These are phyloP conservation scores for Lichtheimia hyalospora DNA, from an alignment of 371 early-diverging fungal genomes.

Conservation along the genomic window DNA sequence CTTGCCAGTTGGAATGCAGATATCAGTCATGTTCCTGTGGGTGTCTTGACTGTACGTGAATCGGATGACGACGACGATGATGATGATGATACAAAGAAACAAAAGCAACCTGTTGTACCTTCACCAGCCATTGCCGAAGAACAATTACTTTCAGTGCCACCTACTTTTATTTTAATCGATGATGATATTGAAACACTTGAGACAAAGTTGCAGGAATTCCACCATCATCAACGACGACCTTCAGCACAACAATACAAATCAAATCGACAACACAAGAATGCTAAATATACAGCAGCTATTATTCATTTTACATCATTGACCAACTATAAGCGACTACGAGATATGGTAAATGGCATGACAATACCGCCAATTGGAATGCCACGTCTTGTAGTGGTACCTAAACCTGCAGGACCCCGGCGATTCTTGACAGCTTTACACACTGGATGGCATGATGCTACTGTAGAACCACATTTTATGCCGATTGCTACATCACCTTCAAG, in stretches of 20 bases:
- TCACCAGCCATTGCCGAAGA: constrained; percentile 41
- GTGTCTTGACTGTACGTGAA: background rate
- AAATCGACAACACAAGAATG: constrained; percentile 29
- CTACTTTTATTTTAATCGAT: constrained; percentile 62
- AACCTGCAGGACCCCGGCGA: constrained; percentile 72
- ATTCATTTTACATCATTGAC: constrained; percentile 61
- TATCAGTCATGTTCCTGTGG: constrained; percentile 52
- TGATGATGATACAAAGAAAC: constrained; percentile 1
- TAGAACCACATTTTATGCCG: constrained; percentile 62
- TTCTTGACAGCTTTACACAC: constrained; percentile 67
- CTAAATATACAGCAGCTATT: constrained; percentile 48
- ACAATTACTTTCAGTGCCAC: constrained; percentile 34
- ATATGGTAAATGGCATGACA: constrained; percentile 37
- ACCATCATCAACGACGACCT: constrained; percentile 28
- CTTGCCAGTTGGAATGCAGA: constrained; percentile 60
- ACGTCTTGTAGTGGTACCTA: constrained; percentile 66
- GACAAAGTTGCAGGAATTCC: constrained; percentile 41
- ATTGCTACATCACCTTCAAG: constrained; percentile 64
- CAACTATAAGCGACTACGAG: constrained; percentile 59
- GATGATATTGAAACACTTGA: constrained; percentile 58
- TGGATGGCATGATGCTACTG: constrained; percentile 52
- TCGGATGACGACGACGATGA: background rate
- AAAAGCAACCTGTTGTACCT: constrained; percentile 8
- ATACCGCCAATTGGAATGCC: constrained; percentile 30
- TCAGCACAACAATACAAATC: constrained; percentile 11